A percentile compares a stretch with the other conserved stretches of the same genome.
Evolutionary conservation across 2,329 filamentous ascomycete genomes (phyloP).

Genomic region (Cladosporium colombiae): DNA sequence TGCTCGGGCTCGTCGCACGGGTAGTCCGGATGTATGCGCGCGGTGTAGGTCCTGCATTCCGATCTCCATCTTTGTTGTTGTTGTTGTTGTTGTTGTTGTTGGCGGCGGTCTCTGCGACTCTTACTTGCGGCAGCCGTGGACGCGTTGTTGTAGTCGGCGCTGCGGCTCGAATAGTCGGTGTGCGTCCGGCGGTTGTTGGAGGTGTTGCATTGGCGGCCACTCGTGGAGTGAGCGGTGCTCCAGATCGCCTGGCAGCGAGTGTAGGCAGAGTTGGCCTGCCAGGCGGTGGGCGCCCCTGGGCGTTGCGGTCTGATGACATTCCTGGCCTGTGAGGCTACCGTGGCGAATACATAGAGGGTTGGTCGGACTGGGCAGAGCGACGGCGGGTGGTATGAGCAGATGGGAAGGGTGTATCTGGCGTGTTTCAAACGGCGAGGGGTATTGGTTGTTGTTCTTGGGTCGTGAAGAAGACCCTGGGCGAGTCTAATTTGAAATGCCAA

Average conservation of each 20-base stretch:
- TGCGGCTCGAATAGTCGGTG: constrained; percentile 33
- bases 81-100: not conserved
- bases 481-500: constrained; percentile 7
- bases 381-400: not conserved
- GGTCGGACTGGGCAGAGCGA: constrained; percentile 24
- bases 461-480: constrained; percentile 15
- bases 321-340: constrained; percentile 23
- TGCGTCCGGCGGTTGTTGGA: constrained; percentile 32
- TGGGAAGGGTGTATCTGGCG: not conserved
- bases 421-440: constrained; percentile 7
- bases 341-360: constrained; percentile 12
- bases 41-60: constrained; percentile 10
- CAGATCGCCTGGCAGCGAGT: constrained; percentile 62
- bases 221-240: constrained; percentile 61
- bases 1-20: constrained; percentile 4
- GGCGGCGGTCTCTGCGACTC: constrained; percentile 12
- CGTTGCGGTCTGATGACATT: constrained; percentile 39
- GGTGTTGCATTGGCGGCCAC: constrained; percentile 39
- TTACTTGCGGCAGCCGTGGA: constrained; percentile 9
- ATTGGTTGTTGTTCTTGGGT: not conserved
- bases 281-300: constrained; percentile 53
- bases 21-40: constrained; percentile 5
- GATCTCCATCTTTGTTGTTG: constrained; percentile 12
- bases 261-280: constrained; percentile 71
- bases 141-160: constrained; percentile 8